Percentiles rank a stretch among this genome's conserved stretches.
phyloP scores from a whole-genome alignment of 768 basidiomycete genomes.

The Chalciporus chontae region DNA sequence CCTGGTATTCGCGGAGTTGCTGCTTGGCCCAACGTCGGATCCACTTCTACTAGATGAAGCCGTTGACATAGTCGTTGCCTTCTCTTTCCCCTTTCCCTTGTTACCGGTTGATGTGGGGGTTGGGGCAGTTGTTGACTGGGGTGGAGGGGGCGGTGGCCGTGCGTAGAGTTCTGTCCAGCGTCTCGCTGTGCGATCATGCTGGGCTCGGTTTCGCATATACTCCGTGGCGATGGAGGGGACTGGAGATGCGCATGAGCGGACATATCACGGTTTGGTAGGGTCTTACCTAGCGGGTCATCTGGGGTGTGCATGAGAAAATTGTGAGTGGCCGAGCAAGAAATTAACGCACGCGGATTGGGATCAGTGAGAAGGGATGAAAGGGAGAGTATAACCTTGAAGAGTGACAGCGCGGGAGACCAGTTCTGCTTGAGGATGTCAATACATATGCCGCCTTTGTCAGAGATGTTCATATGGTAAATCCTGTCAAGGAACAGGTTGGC shows the following conservation, averaged over 20 bases:
- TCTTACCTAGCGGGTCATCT: slow-evolving; percentile 72
- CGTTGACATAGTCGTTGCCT: slow-evolving; percentile 10
- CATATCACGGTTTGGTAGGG: neutral
- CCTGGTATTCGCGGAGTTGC: slow-evolving; percentile 14
- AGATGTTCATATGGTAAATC: slow-evolving; percentile 90
- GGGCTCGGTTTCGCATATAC: slow-evolving; percentile 58
- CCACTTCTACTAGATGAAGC: slow-evolving; percentile 7
- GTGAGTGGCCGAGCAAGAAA: neutral
- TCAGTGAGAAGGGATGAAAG: slow-evolving; percentile 91
- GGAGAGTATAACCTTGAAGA: slow-evolving; percentile 93
- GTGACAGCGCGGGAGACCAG: slow-evolving; percentile 91
- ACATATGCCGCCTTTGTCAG: slow-evolving; percentile 73
- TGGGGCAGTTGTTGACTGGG: slow-evolving; percentile 12
- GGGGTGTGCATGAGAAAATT: slow-evolving; percentile 6
- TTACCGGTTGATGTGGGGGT: slow-evolving; percentile 3
- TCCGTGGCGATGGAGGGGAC: slow-evolving; percentile 73
- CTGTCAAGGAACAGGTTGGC: slow-evolving; percentile 32
- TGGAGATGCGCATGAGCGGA: slow-evolving; percentile 18
- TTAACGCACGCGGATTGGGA: slow-evolving; percentile 80
- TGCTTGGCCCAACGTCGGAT: slow-evolving; percentile 1
- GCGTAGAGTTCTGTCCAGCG: slow-evolving; percentile 78
- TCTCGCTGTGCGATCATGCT: slow-evolving; percentile 74
- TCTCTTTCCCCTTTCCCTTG: slow-evolving; percentile 38
- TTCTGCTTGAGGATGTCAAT: slow-evolving; percentile 91
- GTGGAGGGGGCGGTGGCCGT: slow-evolving; percentile 35